These are phyloP conservation scores for Yamadazyma dendronema DNA, from an alignment of 1,139 yeast genomes.

Conservation along the genomic window DNA sequence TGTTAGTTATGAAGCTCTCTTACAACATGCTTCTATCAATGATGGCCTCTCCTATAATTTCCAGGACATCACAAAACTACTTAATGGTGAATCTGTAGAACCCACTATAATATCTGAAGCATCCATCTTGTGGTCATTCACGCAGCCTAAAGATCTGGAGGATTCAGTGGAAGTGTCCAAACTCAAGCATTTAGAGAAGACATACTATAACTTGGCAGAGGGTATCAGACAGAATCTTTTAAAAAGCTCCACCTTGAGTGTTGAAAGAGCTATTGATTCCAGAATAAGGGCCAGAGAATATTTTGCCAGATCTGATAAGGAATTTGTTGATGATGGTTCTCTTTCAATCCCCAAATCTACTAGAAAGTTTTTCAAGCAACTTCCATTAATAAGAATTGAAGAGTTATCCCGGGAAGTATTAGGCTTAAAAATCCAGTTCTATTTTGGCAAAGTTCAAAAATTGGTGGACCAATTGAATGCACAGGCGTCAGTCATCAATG, in stretches of 20 bases:
- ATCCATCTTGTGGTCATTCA: constrained; percentile 1
- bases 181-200: constrained; percentile 24
- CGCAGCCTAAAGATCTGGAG: constrained; percentile 1
- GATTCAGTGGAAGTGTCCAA: constrained; percentile 1
- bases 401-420: constrained; percentile 17
- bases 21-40: neutral
- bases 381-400: constrained; percentile 28
- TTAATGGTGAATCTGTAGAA: constrained; percentile 1
- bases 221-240: constrained; percentile 52
- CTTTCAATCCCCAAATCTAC: constrained; percentile 34
- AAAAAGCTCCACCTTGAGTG: constrained; percentile 41
- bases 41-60: constrained; percentile 1
- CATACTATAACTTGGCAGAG: constrained; percentile 66
- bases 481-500: constrained; percentile 58
- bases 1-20: neutral
- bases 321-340: constrained; percentile 30
- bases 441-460: constrained; percentile 20
- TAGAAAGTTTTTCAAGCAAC: constrained; percentile 28
- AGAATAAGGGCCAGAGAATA: constrained; percentile 27
- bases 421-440: constrained; percentile 21
- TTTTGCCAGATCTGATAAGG: constrained; percentile 13
- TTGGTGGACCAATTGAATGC: constrained; percentile 44
- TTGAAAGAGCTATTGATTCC: constrained; percentile 23
- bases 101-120: constrained; percentile 3
- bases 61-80: constrained; percentile 3